phyloP scores from a whole-genome alignment of 2,329 filamentous ascomycete genomes.

The Fusarium cicatricum region DNA sequence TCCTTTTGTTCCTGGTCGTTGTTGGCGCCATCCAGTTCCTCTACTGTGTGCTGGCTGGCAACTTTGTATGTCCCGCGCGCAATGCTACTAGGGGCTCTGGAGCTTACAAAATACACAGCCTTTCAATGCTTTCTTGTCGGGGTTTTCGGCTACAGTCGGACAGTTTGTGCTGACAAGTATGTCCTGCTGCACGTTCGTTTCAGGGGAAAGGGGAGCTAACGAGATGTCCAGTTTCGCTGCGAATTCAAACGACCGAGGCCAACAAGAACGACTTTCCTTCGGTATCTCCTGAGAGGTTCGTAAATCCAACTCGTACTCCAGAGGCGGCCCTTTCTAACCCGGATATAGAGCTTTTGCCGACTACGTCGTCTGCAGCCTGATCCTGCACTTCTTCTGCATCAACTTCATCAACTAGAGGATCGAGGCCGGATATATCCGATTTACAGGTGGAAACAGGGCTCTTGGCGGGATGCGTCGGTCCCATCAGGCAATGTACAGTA shows the following conservation, averaged over 20 bases:
- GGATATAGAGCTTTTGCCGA: slow-evolving; percentile 86
- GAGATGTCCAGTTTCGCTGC: slow-evolving; percentile 66
- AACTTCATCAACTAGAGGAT: slow-evolving; percentile 93
- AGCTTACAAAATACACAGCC: slow-evolving; percentile 66
- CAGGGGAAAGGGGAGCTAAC: slow-evolving; percentile 16
- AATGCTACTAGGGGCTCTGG: too few species aligned
- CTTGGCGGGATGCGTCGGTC: slow-evolving; percentile 15
- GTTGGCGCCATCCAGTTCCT: slow-evolving; percentile 92
- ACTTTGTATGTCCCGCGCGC: slow-evolving; percentile 75
- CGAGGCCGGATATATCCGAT: not conserved
- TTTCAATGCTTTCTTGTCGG: slow-evolving; percentile 97
- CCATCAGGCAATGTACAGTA: slow-evolving; percentile 33
- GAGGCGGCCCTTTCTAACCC: slow-evolving; percentile 25
- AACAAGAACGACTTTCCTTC: slow-evolving; percentile 81
- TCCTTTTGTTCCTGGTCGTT: slow-evolving; percentile 85
- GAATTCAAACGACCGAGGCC: slow-evolving; percentile 89
- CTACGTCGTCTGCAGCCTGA: slow-evolving; percentile 91
- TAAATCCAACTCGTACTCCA: not conserved
- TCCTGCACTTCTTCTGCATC: slow-evolving; percentile 98
- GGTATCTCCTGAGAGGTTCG: slow-evolving; percentile 80
- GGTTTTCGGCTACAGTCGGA: slow-evolving; percentile 92
- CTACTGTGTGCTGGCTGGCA: slow-evolving; percentile 91
- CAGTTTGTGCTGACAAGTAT: slow-evolving; percentile 95
- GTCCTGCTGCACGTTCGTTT: slow-evolving; percentile 36
- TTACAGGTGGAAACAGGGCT: slow-evolving; percentile 3